phyloP scores from a whole-genome alignment of 768 basidiomycete species.

The Phlegmacium glaucopus region DNA sequence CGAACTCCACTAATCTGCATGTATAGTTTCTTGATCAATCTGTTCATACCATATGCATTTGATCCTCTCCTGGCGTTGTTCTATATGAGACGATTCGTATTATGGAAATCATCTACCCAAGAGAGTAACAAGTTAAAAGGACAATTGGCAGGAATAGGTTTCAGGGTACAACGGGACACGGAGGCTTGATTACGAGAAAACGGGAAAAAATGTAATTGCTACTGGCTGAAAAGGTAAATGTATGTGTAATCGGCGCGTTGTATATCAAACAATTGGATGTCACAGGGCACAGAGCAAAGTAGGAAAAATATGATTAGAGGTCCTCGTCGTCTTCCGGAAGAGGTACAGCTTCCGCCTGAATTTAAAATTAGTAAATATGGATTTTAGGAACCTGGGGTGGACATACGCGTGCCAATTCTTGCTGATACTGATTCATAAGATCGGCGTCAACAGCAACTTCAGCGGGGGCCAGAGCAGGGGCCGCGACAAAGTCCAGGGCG shows the following conservation, averaged over 20 bases:
- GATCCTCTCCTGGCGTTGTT: neutral
- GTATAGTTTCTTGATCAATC: neutral
- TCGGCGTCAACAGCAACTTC: constrained; percentile 80
- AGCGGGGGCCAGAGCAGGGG: constrained; percentile 92
- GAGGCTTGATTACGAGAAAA: constrained; percentile 8
- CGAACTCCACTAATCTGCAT: too few relatives aligned
- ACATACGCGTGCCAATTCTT: constrained; percentile 68
- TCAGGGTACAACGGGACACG: constrained; percentile 5
- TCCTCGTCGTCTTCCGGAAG: constrained; percentile 98
- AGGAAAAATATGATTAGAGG: constrained; percentile 38
- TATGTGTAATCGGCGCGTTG: constrained; percentile 26
- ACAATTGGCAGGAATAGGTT: constrained; percentile 2
- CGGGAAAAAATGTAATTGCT: constrained; percentile 16
- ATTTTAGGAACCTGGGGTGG: neutral
- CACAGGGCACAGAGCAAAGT: constrained; percentile 17
- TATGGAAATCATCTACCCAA: constrained; percentile 10
- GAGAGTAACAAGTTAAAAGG: constrained; percentile 7
- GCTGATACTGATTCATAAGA: constrained; percentile 78
- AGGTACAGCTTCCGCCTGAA: constrained; percentile 83
- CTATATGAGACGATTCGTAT: constrained; percentile 6
- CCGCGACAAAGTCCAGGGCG: constrained; percentile 91
- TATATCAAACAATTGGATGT: constrained; percentile 20
- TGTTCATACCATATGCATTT: neutral
- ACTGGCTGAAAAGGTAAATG: constrained; percentile 14
- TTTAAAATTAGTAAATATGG: constrained; percentile 3